phyloP scores from a whole-genome alignment of 2,329 filamentous ascomycete genomes.

The Fonsecaea pugnacius region DNA sequence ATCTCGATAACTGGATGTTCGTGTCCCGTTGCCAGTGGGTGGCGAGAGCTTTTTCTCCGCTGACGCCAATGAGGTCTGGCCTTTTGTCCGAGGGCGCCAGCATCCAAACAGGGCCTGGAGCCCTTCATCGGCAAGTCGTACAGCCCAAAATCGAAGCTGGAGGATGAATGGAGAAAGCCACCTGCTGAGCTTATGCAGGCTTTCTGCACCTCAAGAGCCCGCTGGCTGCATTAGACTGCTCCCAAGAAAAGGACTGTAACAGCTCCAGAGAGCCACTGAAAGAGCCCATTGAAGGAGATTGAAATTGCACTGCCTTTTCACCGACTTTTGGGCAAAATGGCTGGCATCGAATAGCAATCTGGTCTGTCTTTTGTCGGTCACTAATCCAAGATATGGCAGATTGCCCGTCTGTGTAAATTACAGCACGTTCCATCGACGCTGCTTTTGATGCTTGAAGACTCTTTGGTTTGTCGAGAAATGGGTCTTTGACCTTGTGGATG shows the following conservation, averaged over 20 bases:
- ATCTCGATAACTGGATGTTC: constrained; percentile 8
- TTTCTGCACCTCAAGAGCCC: constrained; percentile 11
- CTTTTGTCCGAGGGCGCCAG: constrained; percentile 7
- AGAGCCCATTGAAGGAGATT: constrained; percentile 3
- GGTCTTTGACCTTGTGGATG: background rate
- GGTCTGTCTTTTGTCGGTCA: constrained; percentile 10
- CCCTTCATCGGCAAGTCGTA: constrained; percentile 10
- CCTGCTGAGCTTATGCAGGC: constrained; percentile 16
- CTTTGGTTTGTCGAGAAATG: background rate
- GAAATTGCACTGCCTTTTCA: constrained; percentile 25
- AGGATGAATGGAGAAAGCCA: constrained; percentile 8
- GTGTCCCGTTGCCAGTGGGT: constrained; percentile 7
- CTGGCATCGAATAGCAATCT: constrained; percentile 15
- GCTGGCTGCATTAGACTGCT: constrained; percentile 20
- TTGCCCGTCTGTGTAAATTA: constrained; percentile 22
- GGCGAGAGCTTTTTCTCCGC: constrained; percentile 1
- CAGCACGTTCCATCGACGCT: constrained; percentile 22
- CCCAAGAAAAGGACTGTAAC: constrained; percentile 5
- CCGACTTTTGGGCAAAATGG: constrained; percentile 29
- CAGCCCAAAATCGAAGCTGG: constrained; percentile 17
- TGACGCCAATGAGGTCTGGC: constrained; percentile 11
- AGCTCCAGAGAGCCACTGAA: constrained; percentile 4
- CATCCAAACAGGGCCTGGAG: constrained; percentile 9
- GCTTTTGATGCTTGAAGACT: background rate
- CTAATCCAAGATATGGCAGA: background rate